phyloP scores from a whole-genome alignment of 163 green algal genomes.

The Trebouxia gelatinosa region DNA sequence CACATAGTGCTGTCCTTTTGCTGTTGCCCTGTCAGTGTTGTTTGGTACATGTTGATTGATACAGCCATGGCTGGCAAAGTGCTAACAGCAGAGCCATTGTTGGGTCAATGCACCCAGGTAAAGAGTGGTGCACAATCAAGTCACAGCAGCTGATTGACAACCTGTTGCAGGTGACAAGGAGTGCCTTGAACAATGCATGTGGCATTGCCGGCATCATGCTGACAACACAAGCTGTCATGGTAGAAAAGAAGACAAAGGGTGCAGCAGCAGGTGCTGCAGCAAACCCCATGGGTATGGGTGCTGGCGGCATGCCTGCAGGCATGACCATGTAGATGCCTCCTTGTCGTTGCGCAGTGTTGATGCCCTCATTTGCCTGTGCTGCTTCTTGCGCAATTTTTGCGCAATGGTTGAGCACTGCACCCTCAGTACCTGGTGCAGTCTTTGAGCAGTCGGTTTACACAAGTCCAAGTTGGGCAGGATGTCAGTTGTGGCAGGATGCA shows the following conservation, averaged over 20 bases:
- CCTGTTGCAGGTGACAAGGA: constrained; percentile 71
- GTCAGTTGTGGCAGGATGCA: too few species aligned
- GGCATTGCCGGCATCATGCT: constrained; percentile 99
- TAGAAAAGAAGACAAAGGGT: constrained; percentile 62
- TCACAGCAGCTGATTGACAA: neutral
- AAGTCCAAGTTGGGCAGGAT: too few species aligned
- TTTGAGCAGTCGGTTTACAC: too few species aligned
- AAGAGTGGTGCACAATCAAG: neutral
- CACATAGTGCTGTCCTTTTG: neutral
- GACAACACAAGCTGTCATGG: constrained; percentile 95
- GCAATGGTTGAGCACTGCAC: too few species aligned
- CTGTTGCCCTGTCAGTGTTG: neutral
- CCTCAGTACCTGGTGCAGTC: too few species aligned
- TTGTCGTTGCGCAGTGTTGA: too few species aligned
- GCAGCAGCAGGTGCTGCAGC: neutral
- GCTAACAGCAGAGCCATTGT: too few species aligned
- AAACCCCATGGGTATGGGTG: constrained; percentile 44
- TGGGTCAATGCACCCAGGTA: neutral
- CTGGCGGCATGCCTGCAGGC: constrained; percentile 76
- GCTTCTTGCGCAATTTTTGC: too few species aligned
- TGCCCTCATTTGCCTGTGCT: too few species aligned
- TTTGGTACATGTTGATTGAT: too few species aligned
- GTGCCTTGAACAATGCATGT: constrained; percentile 87
- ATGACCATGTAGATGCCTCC: constrained; percentile 73
- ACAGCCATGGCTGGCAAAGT: too few species aligned